Evolutionary conservation across 495 filamentous ascomycete genomes (phyloP), one percentile per base, ranked within the genome.

Genomic region (Chaetomium cochliodes): DNA sequence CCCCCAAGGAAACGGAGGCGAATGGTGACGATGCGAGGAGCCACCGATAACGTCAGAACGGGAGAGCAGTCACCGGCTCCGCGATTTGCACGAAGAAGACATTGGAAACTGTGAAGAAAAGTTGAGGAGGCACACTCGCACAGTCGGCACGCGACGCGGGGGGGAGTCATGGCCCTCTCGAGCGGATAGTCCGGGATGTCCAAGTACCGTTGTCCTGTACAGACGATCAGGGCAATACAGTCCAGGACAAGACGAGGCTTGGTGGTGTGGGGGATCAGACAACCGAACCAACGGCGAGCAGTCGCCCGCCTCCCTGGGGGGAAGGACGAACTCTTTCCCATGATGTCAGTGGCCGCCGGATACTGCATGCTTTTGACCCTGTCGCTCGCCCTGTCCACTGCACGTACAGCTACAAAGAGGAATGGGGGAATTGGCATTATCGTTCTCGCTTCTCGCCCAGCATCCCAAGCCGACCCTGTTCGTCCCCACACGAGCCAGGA

Each of bases 311-410:
- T 44, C 54, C 63, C n/a, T 37, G 51, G 26, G 5, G 46, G 50
- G 33, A 63, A 62, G 57, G 67, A 63, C 64, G 28, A 26, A 54
- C 59, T 37, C 51, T n/a, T 20, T 37, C 9, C 30, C 13, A 15
- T 61, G 72, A 74, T 73, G 72, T 74, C 70, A 74, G 63, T 74
- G 72, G 72, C 65, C 58, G 62, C 37, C 58, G 62, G 28, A 64
- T 55, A 61, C 58, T 33, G 23, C 8, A 53, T 54, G 57, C 39
- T 33, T 41, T 22, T 11, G 28, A 3, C 23, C n/a, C 9, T 28
- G 57, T 4, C 30, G 3, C n/a, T 15, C n/a, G 46, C 46, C 20
- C 18, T 2, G 41, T 18, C 41, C 15, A 44, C 13, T 5, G 41
- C 2, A 11, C 41, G 15, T 44, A 44, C 41, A 44, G 39, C 13